These are phyloP conservation scores for Speleostelium caveatum DNA, from an alignment of 78 protist species.

Conservation along the genomic window DNA sequence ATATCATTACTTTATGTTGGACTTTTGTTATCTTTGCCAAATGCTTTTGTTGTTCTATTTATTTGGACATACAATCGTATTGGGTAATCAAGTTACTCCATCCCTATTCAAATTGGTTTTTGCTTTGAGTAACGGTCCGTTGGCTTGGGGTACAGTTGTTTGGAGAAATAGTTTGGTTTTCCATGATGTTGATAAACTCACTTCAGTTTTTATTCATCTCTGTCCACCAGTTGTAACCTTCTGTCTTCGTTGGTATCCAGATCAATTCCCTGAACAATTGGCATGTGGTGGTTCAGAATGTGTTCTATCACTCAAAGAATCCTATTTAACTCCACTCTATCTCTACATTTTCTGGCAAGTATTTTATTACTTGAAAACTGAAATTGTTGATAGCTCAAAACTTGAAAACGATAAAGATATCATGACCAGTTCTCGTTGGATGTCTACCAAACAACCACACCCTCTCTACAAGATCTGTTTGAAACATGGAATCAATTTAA, in stretches of 20 bases:
- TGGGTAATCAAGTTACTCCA: constrained; percentile 27
- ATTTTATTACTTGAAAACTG: constrained; percentile 84
- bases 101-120: constrained; percentile 65
- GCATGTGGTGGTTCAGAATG: constrained; percentile 76
- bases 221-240: constrained; percentile 85
- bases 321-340: constrained; percentile 34
- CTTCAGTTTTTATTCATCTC: constrained; percentile 85
- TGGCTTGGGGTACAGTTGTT: constrained; percentile 78
- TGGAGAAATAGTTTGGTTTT: constrained; percentile 90
- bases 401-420: constrained; percentile 70
- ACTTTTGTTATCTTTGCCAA: constrained; percentile 82
- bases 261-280: constrained; percentile 15
- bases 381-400: constrained; percentile 50
- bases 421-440: constrained; percentile 75
- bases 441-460: constrained; percentile 85
- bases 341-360: constrained; percentile 85
- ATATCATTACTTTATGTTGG: constrained; percentile 87
- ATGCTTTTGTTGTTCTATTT: constrained; percentile 48
- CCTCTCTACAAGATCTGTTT: constrained; percentile 56
- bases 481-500: constrained; percentile 51
- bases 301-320: not conserved
- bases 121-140: constrained; percentile 82
- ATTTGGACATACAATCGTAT: constrained; percentile 51
- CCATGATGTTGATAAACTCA: constrained; percentile 88
- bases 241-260: constrained; percentile 82